Evolutionary conservation across 192 early-diverging fungal species (phyloP), one percentile per base, ranked within the genome.

Genomic region (Coemansia umbellata): DNA sequence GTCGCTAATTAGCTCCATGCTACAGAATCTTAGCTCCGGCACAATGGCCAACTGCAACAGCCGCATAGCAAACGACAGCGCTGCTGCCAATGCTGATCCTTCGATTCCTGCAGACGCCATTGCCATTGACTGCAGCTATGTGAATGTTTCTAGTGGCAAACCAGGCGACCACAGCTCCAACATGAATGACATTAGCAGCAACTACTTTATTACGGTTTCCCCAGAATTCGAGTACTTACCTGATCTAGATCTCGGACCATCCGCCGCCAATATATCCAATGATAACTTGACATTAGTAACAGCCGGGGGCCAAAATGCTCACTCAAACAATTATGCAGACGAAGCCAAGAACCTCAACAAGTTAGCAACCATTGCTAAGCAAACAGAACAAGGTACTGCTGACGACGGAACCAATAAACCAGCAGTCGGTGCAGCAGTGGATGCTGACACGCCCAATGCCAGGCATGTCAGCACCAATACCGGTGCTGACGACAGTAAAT

Each of bases 1-100:
- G 36, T 53, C 60, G 11, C 55, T 67, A 28, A 53, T 74, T 19
- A 35, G 58, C 41, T 56, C 66, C 3, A 62, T 69, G 8, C 54
- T 76, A 24, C 47, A 55, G 24, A 61, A 58, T 3, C 50, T 66
- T 17, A 28, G 39, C 14, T 17, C 32, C 1, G 35, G 35, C 18
- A 28, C 27, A 8, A 19, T 13, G 7, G 47, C 19, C 21, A 40
- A 27, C 8, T 36, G 23, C 27, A 47, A 50, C 4, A 28, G 17
- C 1, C 58, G 58, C 8, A 51, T 66, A n/a, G 53, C 54, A 0
- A 36, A 23, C 11, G 55, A 55, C 23, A 23, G 33, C 5, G 43
- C 43, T 27, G 36, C 50, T 3, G 53, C 31, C 8, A 22, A 36
- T 22, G 43, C 37, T 30, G 27, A 37, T 9, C 21, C 15, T 4